Evolutionary conservation across 2,329 filamentous ascomycete species (phyloP).

Genomic region (Xylaria arbuscula): DNA sequence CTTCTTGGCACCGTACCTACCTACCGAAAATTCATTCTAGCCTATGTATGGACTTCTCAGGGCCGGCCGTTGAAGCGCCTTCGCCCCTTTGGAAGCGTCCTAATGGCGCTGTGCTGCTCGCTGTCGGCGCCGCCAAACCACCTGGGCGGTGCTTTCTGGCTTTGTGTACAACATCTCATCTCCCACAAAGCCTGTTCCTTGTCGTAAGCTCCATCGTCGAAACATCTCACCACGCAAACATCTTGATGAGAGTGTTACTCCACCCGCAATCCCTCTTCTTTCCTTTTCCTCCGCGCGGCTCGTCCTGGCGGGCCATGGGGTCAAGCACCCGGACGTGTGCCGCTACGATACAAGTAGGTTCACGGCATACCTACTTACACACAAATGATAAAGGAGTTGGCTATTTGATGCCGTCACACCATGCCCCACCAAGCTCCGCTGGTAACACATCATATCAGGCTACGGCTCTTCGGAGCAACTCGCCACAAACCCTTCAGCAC

Average conservation of each 20-base stretch:
- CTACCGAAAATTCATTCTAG: conserved; percentile 31
- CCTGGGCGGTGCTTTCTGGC: conserved; percentile 16
- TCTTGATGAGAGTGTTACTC: conserved; percentile 23
- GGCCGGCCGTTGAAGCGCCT: conserved; percentile 32
- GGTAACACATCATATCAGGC: conserved; percentile 58
- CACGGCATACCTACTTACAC: conserved; percentile 21
- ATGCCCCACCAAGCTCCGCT: conserved; percentile 48
- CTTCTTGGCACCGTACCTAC: conserved; percentile 33
- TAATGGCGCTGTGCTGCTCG: conserved; percentile 23
- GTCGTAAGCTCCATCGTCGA: conserved; percentile 35
- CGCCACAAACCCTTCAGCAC: conserved; percentile 51
- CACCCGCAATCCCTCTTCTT: conserved; percentile 31
- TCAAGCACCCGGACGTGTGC: conserved; percentile 33
- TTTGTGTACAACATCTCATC: conserved; percentile 36
- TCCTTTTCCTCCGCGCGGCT: conserved; percentile 29
- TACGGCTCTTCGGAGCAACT: conserved; percentile 60
- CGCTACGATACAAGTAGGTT: conserved; percentile 32
- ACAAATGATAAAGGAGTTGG: conserved; percentile 34
- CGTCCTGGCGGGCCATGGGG: conserved; percentile 24
- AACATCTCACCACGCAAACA: conserved; percentile 30
- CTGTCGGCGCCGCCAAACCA: conserved; percentile 31
- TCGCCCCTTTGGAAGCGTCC: conserved; percentile 22
- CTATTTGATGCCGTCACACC: conserved; percentile 49
- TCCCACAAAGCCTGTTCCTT: conserved; percentile 35
- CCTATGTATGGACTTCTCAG: conserved; percentile 28